Conservation (phyloP, 148 eudicot species). For the Rhododendron ferrugineum region DNA sequence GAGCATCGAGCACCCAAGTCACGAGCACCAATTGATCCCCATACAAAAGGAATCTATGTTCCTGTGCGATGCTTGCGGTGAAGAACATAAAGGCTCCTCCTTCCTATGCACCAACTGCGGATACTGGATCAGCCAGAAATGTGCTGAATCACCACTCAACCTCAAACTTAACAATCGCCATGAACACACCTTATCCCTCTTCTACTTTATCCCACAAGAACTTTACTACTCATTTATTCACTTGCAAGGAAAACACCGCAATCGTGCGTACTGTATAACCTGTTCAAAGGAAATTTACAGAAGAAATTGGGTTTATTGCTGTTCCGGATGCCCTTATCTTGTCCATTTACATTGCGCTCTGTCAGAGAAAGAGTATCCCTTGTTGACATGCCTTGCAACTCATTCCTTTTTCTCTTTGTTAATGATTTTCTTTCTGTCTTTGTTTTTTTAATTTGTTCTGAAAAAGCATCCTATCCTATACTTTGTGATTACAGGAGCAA, state of each 20-base stretch:
- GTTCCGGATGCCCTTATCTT: too few species aligned
- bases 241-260: too few species aligned
- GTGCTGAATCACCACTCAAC: background rate
- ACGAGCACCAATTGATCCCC: background rate
- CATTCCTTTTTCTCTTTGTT: background rate
- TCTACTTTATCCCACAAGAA: background rate
- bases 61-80: background rate
- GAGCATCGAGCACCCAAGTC: background rate
- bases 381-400: background rate
- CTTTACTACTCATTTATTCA: too few species aligned
- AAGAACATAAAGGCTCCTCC: background rate
- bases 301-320: too few species aligned
- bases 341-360: too few species aligned
- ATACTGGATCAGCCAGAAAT: constrained; percentile 4
- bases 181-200: background rate
- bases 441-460: background rate
- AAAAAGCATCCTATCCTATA: background rate
- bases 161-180: background rate
- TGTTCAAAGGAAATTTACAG: background rate
- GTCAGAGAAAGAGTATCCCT: background rate
- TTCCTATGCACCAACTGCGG: background rate
- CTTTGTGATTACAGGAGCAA: background rate
- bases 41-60: background rate
- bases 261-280: too few species aligned
- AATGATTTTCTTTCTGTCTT: background rate